Evolutionary conservation across 2,329 filamentous ascomycete species (phyloP).

Genomic region (Fusarium beomiforme): DNA sequence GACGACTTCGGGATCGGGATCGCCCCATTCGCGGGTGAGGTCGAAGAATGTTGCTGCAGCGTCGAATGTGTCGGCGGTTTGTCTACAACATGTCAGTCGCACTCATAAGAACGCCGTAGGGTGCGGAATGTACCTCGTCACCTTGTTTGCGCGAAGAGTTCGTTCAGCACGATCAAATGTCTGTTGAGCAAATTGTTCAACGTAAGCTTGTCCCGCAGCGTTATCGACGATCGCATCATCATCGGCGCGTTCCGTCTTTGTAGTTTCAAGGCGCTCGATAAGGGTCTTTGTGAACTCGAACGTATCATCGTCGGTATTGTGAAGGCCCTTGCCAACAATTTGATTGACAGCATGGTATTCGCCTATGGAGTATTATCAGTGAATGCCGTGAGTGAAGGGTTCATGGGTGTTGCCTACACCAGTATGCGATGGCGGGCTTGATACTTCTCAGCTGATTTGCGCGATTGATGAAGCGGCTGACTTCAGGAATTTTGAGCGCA

Average conservation of each 20-base stretch:
- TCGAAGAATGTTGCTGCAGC: constrained; percentile 94
- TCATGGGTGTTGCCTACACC: constrained; percentile 72
- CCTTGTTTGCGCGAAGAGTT: constrained; percentile 83
- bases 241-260: constrained; percentile 69
- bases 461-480: constrained; percentile 84
- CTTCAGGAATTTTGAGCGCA: constrained; percentile 78
- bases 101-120: not conserved
- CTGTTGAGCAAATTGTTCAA: constrained; percentile 92
- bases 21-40: constrained; percentile 84
- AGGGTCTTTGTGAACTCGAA: constrained; percentile 82
- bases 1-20: constrained; percentile 76
- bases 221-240: constrained; percentile 91
- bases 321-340: constrained; percentile 83
- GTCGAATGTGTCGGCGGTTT: constrained; percentile 94
- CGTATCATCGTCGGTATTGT: constrained; percentile 80
- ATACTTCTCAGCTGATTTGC: constrained; percentile 84
- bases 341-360: constrained; percentile 94
- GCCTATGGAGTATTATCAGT: constrained; percentile 59
- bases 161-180: constrained; percentile 87
- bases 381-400: not conserved
- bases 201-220: constrained; percentile 85
- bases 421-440: constrained; percentile 92
- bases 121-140: constrained; percentile 69
- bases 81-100: constrained; percentile 59
- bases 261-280: constrained; percentile 87